Percentiles rank a stretch among this genome's conserved stretches.
Evolutionary conservation across 768 basidiomycete genomes (phyloP).

Genomic region (Kwoniella botswanensis): DNA sequence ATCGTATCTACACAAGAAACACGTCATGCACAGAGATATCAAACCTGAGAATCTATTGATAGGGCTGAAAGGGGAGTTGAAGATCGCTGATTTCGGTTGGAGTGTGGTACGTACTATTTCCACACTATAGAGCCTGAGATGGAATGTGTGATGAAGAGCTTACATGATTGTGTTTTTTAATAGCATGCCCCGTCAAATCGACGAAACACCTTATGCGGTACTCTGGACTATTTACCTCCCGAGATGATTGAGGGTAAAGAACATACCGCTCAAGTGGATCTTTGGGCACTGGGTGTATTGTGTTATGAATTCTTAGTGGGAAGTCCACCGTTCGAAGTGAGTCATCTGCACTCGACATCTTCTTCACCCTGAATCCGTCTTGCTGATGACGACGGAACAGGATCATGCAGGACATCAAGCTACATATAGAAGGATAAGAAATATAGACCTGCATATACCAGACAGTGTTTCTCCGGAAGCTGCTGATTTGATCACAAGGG

Average conservation of each 20-base stretch:
- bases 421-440: conserved; percentile 82
- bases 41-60: conserved; percentile 97
- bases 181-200: conserved; percentile 83
- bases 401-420: conserved; percentile 62
- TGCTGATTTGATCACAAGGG: conserved; percentile 69
- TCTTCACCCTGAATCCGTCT: too few species aligned
- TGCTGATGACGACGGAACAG: conserved; percentile 6
- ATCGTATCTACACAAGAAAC: conserved; percentile 87
- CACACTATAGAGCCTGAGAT: not conserved
- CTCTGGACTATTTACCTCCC: conserved; percentile 93
- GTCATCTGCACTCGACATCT: not conserved
- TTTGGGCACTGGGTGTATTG: conserved; percentile 97
- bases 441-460: conserved; percentile 69
- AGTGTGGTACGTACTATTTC: conserved; percentile 60
- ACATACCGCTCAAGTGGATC: conserved; percentile 87
- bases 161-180: not conserved
- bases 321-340: conserved; percentile 75
- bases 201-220: conserved; percentile 89
- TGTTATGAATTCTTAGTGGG: conserved; percentile 93
- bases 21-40: conserved; percentile 98
- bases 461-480: conserved; percentile 68
- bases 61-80: conserved; percentile 84
- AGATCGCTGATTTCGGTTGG: conserved; percentile 99
- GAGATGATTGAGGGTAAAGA: conserved; percentile 96
- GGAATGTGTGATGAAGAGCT: not conserved